Evolutionary conservation across 2,329 filamentous ascomycete genomes (phyloP), one percentile per base, ranked within the genome.

Genomic region (Malbranchea zuffiana): DNA sequence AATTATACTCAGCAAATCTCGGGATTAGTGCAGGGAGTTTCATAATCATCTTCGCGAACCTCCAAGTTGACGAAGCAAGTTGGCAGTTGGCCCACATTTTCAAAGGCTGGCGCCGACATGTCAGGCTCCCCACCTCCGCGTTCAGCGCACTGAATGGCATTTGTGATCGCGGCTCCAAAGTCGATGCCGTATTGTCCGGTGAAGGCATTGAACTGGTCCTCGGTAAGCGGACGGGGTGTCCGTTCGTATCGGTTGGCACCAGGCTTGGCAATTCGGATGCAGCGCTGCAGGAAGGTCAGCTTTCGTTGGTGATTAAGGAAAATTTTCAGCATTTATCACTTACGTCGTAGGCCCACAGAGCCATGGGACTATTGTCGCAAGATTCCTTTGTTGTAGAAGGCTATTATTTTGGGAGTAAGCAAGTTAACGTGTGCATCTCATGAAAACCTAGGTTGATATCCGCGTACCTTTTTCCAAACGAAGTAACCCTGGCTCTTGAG

Each of bases 1-100:
- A n/a, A n/a, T n/a, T n/a, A n/a, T n/a, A n/a, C 23, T 3, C 12
- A 25, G 12, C 23, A 25, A 12, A 25, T 25, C 3, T 12, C 12
- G 23, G 23, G 23, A 12, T 25, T 25, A 12, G 10, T 12, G 12
- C 23, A 25, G 23, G 23, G 23, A 12, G 12, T 25, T 25, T 25
- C 23, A 25, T 10, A 25, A 8, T 25, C 23, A 12, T 25, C 23
- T 3, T 25, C 23, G 2, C 23, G 23, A 25, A 25, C 23, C 2
- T 25, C 23, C 10, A 35, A 18, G 21, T 25, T 35, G 32, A 24
- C 20, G 18, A 35, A 25, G 21, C 32, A 35, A 18, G 32, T n/a
- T 6, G 32, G 32, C 6, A 35, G 21, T 10, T 21, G 8, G 5
- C 12, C 23, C 12, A 10, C 10, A 6, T 19, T 17, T 6, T 32